Evolutionary conservation across 371 early-diverging fungal genomes (phyloP).

Genomic region (Mucor racemosus): DNA sequence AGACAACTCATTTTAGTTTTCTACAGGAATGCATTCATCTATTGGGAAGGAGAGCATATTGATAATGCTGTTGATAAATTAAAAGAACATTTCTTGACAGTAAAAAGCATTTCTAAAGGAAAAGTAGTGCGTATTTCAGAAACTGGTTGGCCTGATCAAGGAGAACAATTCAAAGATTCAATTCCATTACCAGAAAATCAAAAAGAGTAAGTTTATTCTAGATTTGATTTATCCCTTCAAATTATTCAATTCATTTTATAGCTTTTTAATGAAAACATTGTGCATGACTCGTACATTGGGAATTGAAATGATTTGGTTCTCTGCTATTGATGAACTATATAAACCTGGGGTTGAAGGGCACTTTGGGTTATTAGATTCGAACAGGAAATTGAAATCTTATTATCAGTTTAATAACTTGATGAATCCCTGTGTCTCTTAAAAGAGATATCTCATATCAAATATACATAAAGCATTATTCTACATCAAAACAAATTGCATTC

Average conservation of each 20-base stretch:
- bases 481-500: too few species aligned
- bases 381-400: slow-evolving; percentile 13
- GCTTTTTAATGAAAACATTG: slow-evolving; percentile 35
- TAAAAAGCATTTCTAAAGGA: slow-evolving; percentile 40
- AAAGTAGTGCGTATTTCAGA: slow-evolving; percentile 64
- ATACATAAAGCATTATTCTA: too few species aligned
- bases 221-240: neutral
- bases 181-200: slow-evolving; percentile 55
- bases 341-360: slow-evolving; percentile 58
- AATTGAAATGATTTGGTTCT: slow-evolving; percentile 63
- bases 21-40: slow-evolving; percentile 61
- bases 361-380: slow-evolving; percentile 53
- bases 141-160: slow-evolving; percentile 69
- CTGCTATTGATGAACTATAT: slow-evolving; percentile 65
- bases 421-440: slow-evolving; percentile 8
- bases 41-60: slow-evolving; percentile 63
- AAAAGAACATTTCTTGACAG: slow-evolving; percentile 47
- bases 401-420: slow-evolving; percentile 4
- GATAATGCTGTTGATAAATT: slow-evolving; percentile 49
- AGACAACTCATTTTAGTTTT: neutral
- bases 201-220: slow-evolving; percentile 31
- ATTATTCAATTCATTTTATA: neutral
- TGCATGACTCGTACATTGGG: slow-evolving; percentile 52
- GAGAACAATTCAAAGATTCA: slow-evolving; percentile 45
- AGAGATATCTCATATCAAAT: too few species aligned